These are phyloP conservation scores for Citeromyces matritensis DNA, from an alignment of 805 yeast species.

Conservation along the genomic window DNA sequence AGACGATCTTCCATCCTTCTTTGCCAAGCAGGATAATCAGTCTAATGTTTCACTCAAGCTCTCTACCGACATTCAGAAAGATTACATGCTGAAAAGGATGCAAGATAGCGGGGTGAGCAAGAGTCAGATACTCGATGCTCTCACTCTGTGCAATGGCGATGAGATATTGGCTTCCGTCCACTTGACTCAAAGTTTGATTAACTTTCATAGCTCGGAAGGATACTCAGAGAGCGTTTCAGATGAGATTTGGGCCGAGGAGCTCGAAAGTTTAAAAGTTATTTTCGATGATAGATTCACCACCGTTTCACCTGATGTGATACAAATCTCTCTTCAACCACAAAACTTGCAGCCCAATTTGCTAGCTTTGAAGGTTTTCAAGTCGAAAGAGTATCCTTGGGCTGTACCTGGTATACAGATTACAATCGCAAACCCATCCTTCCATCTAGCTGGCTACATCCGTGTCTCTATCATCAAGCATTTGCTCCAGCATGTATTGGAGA, in stretches of 20 bases:
- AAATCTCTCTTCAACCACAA: constrained; percentile 16
- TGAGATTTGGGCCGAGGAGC: constrained; percentile 61
- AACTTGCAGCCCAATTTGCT: constrained; percentile 14
- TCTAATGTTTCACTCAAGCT: constrained; percentile 41
- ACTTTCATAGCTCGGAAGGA: constrained; percentile 12
- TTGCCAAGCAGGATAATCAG: constrained; percentile 41
- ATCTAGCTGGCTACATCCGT: constrained; percentile 59
- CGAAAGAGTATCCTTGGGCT: constrained; percentile 43
- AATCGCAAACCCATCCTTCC: constrained; percentile 23
- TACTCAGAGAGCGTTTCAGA: constrained; percentile 4
- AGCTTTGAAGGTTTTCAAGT: constrained; percentile 23
- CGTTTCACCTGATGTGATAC: constrained; percentile 14
- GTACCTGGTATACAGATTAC: constrained; percentile 56
- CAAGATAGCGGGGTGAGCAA: constrained; percentile 56
- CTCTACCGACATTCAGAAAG: constrained; percentile 34
- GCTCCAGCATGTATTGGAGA: constrained; percentile 23
- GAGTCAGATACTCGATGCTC: constrained; percentile 39
- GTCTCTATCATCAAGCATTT: constrained; percentile 35
- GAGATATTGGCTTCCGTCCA: constrained; percentile 35
- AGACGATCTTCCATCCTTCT: constrained; percentile 70
- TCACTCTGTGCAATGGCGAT: constrained; percentile 23
- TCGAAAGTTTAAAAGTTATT: constrained; percentile 49
- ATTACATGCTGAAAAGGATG: constrained; percentile 42
- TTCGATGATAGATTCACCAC: constrained; percentile 29
- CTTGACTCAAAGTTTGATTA: constrained; percentile 23